Percentiles rank a stretch among this genome's conserved stretches.
Evolutionary conservation across 1,284 basidiomycete genomes (phyloP).

Genomic region (Inonotus hispidus): DNA sequence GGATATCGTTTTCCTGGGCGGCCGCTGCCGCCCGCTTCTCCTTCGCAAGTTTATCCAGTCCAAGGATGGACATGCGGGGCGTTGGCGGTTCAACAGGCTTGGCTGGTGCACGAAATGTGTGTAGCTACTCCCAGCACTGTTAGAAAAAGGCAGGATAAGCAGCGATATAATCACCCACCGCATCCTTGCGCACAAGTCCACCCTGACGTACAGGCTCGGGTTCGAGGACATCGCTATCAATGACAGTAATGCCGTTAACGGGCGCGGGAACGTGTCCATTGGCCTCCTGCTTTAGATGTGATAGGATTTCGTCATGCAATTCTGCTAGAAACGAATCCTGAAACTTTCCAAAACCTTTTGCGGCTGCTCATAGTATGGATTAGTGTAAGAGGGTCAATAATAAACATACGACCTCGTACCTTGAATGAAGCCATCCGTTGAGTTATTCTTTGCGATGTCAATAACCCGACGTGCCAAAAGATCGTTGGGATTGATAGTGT

Average conservation of each 20-base stretch:
- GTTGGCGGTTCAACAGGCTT: slow-evolving; percentile 68
- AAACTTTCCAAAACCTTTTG: slow-evolving; percentile 83
- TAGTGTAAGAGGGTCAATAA: neutral
- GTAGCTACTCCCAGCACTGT: slow-evolving; percentile 44
- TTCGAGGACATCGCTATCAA: slow-evolving; percentile 75
- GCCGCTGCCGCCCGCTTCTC: slow-evolving; percentile 73
- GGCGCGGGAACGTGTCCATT: slow-evolving; percentile 50
- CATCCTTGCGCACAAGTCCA: slow-evolving; percentile 64
- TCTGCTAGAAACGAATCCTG: slow-evolving; percentile 56
- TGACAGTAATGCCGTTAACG: slow-evolving; percentile 71
- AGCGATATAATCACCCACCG: slow-evolving; percentile 39
- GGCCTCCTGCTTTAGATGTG: slow-evolving; percentile 61
- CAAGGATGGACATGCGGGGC: slow-evolving; percentile 71
- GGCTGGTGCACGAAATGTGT: slow-evolving; percentile 71
- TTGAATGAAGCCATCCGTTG: slow-evolving; percentile 58
- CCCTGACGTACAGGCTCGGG: slow-evolving; percentile 73
- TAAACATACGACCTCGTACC: slow-evolving; percentile 30
- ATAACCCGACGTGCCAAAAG: slow-evolving; percentile 73
- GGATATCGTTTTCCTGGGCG: slow-evolving; percentile 44
- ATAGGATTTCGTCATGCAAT: slow-evolving; percentile 51
- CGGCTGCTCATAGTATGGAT: slow-evolving; percentile 41
- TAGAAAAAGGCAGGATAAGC: neutral
- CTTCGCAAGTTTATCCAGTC: slow-evolving; percentile 80
- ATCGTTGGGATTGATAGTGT: slow-evolving; percentile 78
- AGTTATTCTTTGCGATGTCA: slow-evolving; percentile 71